Evolutionary conservation across 1,284 basidiomycete genomes (phyloP), one percentile per base, ranked within the genome.

Genomic region (Flammula alnicola): DNA sequence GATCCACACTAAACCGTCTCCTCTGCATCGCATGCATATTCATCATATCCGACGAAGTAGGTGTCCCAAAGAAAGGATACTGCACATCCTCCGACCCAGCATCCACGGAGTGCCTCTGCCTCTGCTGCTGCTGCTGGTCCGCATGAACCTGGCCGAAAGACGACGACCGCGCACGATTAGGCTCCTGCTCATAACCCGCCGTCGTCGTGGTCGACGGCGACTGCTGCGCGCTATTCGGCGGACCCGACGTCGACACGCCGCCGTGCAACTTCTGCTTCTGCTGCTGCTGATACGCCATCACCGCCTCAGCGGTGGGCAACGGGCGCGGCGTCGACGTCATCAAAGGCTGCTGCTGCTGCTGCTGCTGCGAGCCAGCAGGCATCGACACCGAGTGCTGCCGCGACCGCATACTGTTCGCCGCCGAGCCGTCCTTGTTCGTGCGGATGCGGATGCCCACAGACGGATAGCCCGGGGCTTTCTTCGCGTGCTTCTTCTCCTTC

Each of bases 401-500:
- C 36, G 43, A 56, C 51, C n/a, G n/a, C n/a, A n/a, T n/a, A n/a
- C n/a, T n/a, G 51, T 44, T 14, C 25, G 55, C 29, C 39, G 51
- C 49, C 22, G 47, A 23, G 30, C 46, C 50, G 20, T 70, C 69
- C 50, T 71, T 74, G 9, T 62, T 65, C 12, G 66, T 57, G 11
- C 77, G 69, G 20, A 78, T 62, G 10, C 77, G 76, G 36, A 76
- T 64, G 17, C 78, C 77, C 8, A 72, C 57, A 25, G 65, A 47
- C 4, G 77, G 77, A 41, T 75, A 72, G 11, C 36, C 19, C 5
- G 19, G n/a, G 1, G 31, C 17, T 49, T 72, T 74, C 65, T 73
- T 77, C 27, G 58, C 46, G 17, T 69, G 61, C 43, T 73, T 74
- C 41, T 69, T 69, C 41, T 71, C 70, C 35, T 62, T 60, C 35